Conservation (phyloP, 2,329 filamentous ascomycete genomes). For the Aspergillus ochraceoroseus region DNA sequence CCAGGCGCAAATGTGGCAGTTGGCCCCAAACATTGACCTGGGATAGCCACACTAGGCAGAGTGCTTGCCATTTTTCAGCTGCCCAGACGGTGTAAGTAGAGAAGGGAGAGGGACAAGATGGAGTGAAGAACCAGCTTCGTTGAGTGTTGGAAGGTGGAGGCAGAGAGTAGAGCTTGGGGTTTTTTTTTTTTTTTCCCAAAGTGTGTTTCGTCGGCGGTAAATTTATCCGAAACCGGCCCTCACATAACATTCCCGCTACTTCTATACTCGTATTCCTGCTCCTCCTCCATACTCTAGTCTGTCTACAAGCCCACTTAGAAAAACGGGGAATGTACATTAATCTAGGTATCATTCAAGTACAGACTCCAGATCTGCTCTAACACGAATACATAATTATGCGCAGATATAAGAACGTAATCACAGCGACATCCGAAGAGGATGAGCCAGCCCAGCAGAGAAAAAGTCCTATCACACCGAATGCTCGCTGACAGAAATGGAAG, state of each 20-base stretch:
- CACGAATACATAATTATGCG: constrained; percentile 29
- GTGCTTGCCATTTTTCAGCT: constrained; percentile 27
- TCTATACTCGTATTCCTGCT: no score
- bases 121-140: not conserved
- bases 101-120: not conserved
- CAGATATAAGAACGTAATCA: constrained; percentile 23
- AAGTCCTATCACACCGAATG: constrained; percentile 32
- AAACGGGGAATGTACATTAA: constrained; percentile 13
- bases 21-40: constrained; percentile 74
- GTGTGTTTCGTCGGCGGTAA: no score
- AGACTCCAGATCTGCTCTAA: constrained; percentile 26
- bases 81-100: no score
- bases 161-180: constrained; percentile 2
- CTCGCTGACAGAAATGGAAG: constrained; percentile 30
- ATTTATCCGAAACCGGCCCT: no score
- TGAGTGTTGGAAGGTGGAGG: not conserved
- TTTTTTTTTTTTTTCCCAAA: constrained; percentile 3
- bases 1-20: constrained; percentile 65
- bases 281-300: no score
- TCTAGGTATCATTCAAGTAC: constrained; percentile 23
- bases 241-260: no score
- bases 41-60: constrained; percentile 59
- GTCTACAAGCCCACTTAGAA: not conserved
- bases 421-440: constrained; percentile 20
- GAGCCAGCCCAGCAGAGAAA: constrained; percentile 12